Base-by-base conservation (phyloP, 352 stramenopile species). In the Phytophthora uliginosa region DNA sequence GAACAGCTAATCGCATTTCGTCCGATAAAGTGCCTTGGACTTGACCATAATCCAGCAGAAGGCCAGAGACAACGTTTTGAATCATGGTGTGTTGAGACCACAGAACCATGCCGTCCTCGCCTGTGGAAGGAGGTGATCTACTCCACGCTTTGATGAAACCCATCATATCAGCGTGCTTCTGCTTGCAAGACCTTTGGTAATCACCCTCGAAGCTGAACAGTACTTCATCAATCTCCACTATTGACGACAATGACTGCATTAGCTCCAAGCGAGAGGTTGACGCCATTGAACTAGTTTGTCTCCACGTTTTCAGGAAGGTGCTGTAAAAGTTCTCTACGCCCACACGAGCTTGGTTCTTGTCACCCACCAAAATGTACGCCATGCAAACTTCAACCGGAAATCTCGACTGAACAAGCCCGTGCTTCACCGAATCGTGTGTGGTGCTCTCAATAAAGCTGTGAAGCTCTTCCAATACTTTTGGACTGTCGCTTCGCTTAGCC, bases 11-110 rank as follows among this genome's bases (percentile, higher is more conserved):
- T 42, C 79, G 71, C 1, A 58, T 58, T 7, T 81, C 61, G 33
- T 79, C 67, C 0, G 82, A 81, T 48, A 92, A 47, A 2, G 78
- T 28, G 0, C 71, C 73, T 66, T 82, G 69, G 18, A 78, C 58
- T 26, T 61, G 58, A 47, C 73, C 75, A 28, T 67, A 68, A 4
- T 74, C 54, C 48, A 82, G 56, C 22, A 91, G 36, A 51, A 83
- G 88, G 2, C 48, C 52, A 33, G 64, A 58, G 8, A 85, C 55
- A 18, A 78, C 59, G 59, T 80, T 67, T 65, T 95, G 85, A 36
- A 92, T 81, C 74, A 91, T 83, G 38, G 76, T 82, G 28, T 80
- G 89, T 67, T 90, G 82, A 13, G 85, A 92, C 87, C 87, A 95
- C 45, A 80, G 58, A 33, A 45, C 45, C 61, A 91, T 86, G 15